Percentiles rank a stretch among this genome's conserved stretches.
phyloP scores from a whole-genome alignment of 306 rosid genomes.

The Gillenia trifoliata region DNA sequence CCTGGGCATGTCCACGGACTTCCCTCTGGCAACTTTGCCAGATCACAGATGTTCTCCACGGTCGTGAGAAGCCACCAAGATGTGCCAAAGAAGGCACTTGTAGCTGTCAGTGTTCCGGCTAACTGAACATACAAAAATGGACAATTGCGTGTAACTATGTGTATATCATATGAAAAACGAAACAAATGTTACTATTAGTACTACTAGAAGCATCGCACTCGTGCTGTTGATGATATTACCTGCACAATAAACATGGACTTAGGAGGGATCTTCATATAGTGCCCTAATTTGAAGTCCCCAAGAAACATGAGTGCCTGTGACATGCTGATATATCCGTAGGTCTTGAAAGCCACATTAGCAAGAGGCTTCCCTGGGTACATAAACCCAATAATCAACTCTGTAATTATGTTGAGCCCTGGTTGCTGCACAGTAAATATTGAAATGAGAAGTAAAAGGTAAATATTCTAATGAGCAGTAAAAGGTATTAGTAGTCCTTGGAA shows the following conservation, averaged over 20 bases:
- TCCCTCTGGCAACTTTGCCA: slow-evolving; percentile 27
- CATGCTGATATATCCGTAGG: slow-evolving; percentile 87
- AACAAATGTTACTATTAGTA: not conserved
- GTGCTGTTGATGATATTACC: slow-evolving; percentile 26
- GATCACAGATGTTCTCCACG: slow-evolving; percentile 32
- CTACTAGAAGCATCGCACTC: too few species aligned
- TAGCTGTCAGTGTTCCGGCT: slow-evolving; percentile 37
- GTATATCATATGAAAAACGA: not conserved
- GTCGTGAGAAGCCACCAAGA: slow-evolving; percentile 47
- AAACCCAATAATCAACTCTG: slow-evolving; percentile 70
- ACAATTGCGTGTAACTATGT: too few species aligned
- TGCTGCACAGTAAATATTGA: slow-evolving; percentile 43
- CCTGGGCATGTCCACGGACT: slow-evolving; percentile 52
- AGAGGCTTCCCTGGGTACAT: slow-evolving; percentile 78
- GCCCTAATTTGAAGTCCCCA: slow-evolving; percentile 77
- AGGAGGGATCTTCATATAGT: slow-evolving; percentile 87
- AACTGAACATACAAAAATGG: slow-evolving; percentile 15
- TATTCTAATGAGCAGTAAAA: not conserved
- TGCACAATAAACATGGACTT: slow-evolving; percentile 67
- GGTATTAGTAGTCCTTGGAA: too few species aligned
- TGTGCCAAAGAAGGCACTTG: slow-evolving; percentile 34
- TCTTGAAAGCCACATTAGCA: slow-evolving; percentile 85
- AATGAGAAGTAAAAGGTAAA: not conserved
- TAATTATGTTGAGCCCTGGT: slow-evolving; percentile 68
- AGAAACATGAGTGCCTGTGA: slow-evolving; percentile 62